Conservation (phyloP, 495 filamentous ascomycete genomes). For the Neurospora sp. region DNA sequence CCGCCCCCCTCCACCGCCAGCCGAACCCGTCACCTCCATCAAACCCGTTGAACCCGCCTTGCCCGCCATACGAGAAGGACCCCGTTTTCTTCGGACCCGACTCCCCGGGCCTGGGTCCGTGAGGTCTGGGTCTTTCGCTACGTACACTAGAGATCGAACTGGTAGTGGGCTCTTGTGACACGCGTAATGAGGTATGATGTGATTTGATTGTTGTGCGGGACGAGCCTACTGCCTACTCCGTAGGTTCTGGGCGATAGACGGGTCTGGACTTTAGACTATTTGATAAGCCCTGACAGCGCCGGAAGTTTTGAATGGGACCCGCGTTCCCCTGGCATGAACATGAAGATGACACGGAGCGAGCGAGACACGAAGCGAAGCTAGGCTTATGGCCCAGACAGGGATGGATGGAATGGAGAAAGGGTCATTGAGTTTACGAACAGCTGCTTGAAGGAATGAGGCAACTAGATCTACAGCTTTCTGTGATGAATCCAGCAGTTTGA, state of each 20-base stretch:
- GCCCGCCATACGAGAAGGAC: background rate
- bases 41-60: background rate
- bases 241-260: no score
- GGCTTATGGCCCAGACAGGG: background rate
- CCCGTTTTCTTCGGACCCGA: background rate
- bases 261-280: background rate
- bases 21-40: background rate
- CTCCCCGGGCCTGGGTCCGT: background rate
- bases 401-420: background rate
- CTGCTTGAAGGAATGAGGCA: background rate
- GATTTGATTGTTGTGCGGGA: background rate
- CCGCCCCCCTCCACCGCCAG: background rate
- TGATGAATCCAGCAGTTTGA: no score
- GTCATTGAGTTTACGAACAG: background rate
- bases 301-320: background rate
- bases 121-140: background rate
- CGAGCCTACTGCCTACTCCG: no score
- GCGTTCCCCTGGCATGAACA: background rate
- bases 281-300: background rate
- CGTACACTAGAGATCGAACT: background rate
- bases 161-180: background rate
- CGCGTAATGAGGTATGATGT: background rate
- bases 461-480: no score
- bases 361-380: background rate
- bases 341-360: background rate